These are phyloP conservation scores for Fusarium compactum DNA, from an alignment of 2,329 filamentous ascomycete species.

Conservation along the genomic window DNA sequence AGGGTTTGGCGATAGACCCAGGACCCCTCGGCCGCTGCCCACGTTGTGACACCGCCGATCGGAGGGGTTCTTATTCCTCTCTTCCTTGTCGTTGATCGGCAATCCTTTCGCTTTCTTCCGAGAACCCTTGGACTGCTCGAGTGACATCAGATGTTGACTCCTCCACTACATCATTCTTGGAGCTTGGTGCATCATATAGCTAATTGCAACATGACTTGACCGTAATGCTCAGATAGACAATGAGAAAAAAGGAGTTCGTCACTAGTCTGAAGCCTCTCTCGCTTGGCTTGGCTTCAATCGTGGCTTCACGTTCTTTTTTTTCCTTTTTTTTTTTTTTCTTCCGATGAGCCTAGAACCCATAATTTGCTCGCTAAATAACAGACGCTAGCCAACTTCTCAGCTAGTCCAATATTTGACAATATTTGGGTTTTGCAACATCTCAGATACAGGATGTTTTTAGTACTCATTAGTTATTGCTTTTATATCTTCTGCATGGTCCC, in stretches of 20 bases:
- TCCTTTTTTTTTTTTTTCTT: constrained; percentile 6
- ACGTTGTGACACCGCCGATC: constrained; percentile 39
- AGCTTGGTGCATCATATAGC: background rate
- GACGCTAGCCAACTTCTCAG: constrained; percentile 4
- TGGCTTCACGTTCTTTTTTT: background rate
- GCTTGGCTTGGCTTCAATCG: background rate
- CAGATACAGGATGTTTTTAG: background rate
- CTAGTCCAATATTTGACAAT: constrained; percentile 19
- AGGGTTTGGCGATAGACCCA: background rate
- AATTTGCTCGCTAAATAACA: background rate
- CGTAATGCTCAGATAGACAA: background rate
- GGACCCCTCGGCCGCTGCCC: constrained; percentile 10
- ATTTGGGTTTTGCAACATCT: background rate
- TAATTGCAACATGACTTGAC: background rate
- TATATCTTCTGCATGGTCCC: background rate
- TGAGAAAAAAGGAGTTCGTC: constrained; percentile 9
- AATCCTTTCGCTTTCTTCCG: constrained; percentile 32
- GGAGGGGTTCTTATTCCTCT: constrained; percentile 18
- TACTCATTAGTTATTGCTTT: background rate
- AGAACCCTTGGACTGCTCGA: constrained; percentile 4
- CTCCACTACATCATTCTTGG: background rate
- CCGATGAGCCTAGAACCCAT: constrained; percentile 1
- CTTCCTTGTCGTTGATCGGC: constrained; percentile 21
- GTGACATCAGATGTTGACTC: constrained; percentile 18
- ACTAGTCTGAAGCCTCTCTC: background rate